A percentile compares a stretch with the other conserved stretches of the same genome.
These are phyloP conservation scores for Ascochyta pisi DNA, from an alignment of 2,329 filamentous ascomycete genomes.

Conservation along the genomic window DNA sequence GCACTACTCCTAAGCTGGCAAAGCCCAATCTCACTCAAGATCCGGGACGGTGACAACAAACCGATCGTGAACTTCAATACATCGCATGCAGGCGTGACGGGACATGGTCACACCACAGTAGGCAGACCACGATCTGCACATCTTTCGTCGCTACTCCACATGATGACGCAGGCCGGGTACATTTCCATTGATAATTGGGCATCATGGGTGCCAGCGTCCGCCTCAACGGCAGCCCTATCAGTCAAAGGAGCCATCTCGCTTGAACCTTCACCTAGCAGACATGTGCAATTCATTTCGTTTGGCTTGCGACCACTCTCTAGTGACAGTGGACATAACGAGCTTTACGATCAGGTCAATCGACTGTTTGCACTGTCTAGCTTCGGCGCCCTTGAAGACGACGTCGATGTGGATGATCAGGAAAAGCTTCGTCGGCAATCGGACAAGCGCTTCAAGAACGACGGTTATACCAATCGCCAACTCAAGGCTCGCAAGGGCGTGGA, in stretches of 20 bases:
- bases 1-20: conserved; percentile 76
- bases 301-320: conserved; percentile 71
- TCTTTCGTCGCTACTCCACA: conserved; percentile 31
- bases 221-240: conserved; percentile 65
- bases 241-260: conserved; percentile 76
- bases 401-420: conserved; percentile 46
- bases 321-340: conserved; percentile 64
- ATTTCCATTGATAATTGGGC: conserved; percentile 59
- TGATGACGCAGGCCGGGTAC: conserved; percentile 72
- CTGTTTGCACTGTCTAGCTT: conserved; percentile 81
- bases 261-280: conserved; percentile 72
- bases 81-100: neutral
- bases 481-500: conserved; percentile 72
- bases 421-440: conserved; percentile 47
- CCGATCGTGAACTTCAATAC: conserved; percentile 46
- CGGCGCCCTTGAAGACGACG: conserved; percentile 63
- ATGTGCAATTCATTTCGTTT: conserved; percentile 81
- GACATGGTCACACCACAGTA: neutral
- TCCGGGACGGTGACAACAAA: conserved; percentile 61
- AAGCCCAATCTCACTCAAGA: conserved; percentile 60
- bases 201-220: conserved; percentile 75
- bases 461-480: conserved; percentile 60
- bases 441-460: conserved; percentile 54
- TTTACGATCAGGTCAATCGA: conserved; percentile 81
- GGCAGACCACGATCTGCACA: conserved; percentile 23